A percentile compares a stretch with the other conserved stretches of the same genome.
These are phyloP conservation scores for Alternaria sp. DNA, from an alignment of 2,329 filamentous ascomycete species.

Conservation along the genomic window DNA sequence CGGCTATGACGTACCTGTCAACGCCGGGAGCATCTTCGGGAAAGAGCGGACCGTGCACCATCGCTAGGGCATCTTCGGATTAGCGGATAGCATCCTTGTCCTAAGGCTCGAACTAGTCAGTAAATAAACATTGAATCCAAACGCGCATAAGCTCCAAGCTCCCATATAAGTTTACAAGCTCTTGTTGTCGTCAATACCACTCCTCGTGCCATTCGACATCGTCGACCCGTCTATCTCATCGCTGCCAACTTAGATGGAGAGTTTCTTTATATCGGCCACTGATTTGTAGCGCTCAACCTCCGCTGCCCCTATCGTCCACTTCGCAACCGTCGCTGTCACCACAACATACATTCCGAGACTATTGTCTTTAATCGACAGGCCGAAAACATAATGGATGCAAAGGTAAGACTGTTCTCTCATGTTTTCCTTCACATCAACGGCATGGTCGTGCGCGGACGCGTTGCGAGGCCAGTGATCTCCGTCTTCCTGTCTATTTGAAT, in stretches of 20 bases:
- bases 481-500: conserved; percentile 5
- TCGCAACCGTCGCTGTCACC: conserved; percentile 32
- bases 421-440: conserved; percentile 2
- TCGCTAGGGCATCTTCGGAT: conserved; percentile 15
- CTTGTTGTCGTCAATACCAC: conserved; percentile 40
- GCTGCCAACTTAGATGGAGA: conserved; percentile 53
- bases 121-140: conserved; percentile 24
- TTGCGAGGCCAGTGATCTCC: conserved; percentile 13
- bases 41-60: conserved; percentile 18
- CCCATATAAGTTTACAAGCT: conserved; percentile 39
- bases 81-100: conserved; percentile 18
- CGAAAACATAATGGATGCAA: conserved; percentile 55
- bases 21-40: neutral
- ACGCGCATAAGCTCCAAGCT: conserved; percentile 28
- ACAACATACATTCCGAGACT: conserved; percentile 24
- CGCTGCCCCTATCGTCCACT: conserved; percentile 40
- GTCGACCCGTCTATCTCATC: conserved; percentile 50
- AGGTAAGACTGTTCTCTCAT: conserved; percentile 45
- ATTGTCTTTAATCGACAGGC: conserved; percentile 32
- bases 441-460: conserved; percentile 8
- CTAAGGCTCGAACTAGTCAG: conserved; percentile 18
- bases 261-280: conserved; percentile 51
- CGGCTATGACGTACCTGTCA: conserved; percentile 24
- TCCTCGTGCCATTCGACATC: conserved; percentile 38
- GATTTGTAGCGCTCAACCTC: conserved; percentile 46